Evolutionary conservation across 352 stramenopile genomes (phyloP), one percentile per base, ranked within the genome.

Genomic region (Globisporangium rhizosaccharum): DNA sequence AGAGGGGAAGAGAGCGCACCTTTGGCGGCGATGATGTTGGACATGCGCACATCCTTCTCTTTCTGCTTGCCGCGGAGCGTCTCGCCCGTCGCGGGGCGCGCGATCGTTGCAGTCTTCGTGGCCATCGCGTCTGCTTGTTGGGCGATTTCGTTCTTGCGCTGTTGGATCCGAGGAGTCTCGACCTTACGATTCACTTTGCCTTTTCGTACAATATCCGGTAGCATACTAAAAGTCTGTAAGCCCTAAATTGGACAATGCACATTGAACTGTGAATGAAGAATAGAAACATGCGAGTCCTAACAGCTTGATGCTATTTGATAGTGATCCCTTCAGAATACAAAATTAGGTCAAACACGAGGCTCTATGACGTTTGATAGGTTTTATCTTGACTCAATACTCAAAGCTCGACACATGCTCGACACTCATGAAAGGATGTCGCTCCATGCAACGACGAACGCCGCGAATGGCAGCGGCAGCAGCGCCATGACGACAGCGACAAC

Each of bases 11-110:
- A 14, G 37, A 39, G 59, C 62, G 47, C 59, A 98, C 92, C 92
- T 76, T 99, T 99, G 44, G 96, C 97, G 17, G 97, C 96, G 51
- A 99, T 93, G 78, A 99, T 99, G 76, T 99, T 99, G 62, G 86
- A 97, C 63, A 97, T 98, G 59, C 97, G 92, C 67, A 99, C 96
- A 78, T 99, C 97, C 72, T 98, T 98, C 61, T 98, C 93, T 76
- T 99, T 99, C 71, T 91, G 82, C 67, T 95, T 92, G 64, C 82
- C 85, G 47, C 85, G 83, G 47, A 93, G 75, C 18, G 82, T 95
- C 65, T 95, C 85, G 63, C 82, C 83, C 51, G 56, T 75, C 51
- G 51, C 58, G 37, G 79, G 79, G 53, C 79, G 79, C 39, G 76
- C 70, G 51, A 91, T 88, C 62, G 71, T 72, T 37, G 71, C 67